phyloP scores from a whole-genome alignment of 768 basidiomycete species.

The Amanita rubescens region DNA sequence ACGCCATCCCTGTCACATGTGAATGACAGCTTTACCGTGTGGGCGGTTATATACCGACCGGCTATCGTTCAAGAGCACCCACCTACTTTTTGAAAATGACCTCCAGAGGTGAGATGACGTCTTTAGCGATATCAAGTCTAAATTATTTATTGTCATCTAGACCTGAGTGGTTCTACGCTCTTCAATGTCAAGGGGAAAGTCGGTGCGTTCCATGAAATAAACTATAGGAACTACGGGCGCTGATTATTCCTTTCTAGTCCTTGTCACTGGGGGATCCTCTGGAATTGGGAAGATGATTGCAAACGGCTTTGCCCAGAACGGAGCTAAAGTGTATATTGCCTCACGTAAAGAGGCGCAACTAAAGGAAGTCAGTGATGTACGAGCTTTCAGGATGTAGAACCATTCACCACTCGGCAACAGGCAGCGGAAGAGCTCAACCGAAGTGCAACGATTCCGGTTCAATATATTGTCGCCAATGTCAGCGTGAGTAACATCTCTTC shows the following conservation, averaged over 20 bases:
- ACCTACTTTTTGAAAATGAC: conserved; percentile 11
- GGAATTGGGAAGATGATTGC: conserved; percentile 87
- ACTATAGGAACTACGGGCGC: background rate
- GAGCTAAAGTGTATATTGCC: conserved; percentile 86
- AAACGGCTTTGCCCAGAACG: conserved; percentile 73
- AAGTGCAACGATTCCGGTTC: conserved; percentile 38
- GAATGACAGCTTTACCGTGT: conserved; percentile 8
- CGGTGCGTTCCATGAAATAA: conserved; percentile 27
- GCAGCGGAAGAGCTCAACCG: conserved; percentile 55
- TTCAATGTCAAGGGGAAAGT: conserved; percentile 67
- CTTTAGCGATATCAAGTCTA: background rate
- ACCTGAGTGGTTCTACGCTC: conserved; percentile 45
- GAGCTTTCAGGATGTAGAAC: background rate
- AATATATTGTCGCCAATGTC: conserved; percentile 72
- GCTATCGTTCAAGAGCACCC: background rate
- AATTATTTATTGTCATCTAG: conserved; percentile 20
- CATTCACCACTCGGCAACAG: conserved; percentile 18
- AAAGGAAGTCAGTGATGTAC: conserved; percentile 46
- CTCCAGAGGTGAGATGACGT: conserved; percentile 12
- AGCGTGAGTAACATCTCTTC: conserved; percentile 37
- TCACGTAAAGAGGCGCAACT: conserved; percentile 75
- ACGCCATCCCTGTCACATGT: conserved; percentile 9
- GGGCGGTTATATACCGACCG: background rate
- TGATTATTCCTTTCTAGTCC: conserved; percentile 33
- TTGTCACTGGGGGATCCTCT: conserved; percentile 78